Evolutionary conservation across 306 rosid species (phyloP).

Genomic region (Ormosia emarginata): DNA sequence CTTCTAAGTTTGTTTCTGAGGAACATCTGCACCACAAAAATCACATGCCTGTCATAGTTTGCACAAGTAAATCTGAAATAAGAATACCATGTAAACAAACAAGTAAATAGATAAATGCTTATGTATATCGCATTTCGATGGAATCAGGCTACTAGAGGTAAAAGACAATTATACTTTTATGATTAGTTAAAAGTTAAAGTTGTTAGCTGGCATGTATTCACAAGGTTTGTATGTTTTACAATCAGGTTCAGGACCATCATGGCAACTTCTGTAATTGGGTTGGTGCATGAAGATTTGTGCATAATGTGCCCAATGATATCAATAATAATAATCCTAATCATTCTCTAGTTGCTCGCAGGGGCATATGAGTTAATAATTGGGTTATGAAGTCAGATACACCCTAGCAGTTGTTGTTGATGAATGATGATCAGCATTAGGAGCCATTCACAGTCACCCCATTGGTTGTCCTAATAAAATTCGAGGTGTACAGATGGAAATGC

Average conservation of each 20-base stretch:
- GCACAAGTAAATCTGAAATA: background rate
- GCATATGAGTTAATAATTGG: slow-evolving; percentile 20
- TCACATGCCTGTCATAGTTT: background rate
- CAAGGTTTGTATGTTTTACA: background rate
- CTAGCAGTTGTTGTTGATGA: slow-evolving; percentile 17
- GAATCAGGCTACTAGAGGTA: background rate
- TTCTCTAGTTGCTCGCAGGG: slow-evolving; percentile 12
- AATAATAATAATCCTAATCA: slow-evolving; percentile 24
- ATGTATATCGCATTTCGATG: background rate
- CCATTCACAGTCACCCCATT: background rate
- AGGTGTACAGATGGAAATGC: slow-evolving; percentile 15
- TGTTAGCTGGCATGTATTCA: slow-evolving; percentile 8
- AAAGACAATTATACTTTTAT: background rate
- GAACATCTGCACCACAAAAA: background rate
- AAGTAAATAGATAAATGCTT: background rate
- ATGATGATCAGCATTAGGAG: slow-evolving; percentile 19
- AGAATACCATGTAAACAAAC: background rate
- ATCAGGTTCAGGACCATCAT: background rate
- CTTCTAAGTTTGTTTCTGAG: background rate
- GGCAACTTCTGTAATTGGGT: background rate
- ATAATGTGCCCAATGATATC: slow-evolving; percentile 20
- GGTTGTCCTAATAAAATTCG: background rate
- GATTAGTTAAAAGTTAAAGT: background rate
- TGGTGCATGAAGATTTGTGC: slow-evolving; percentile 37
- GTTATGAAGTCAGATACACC: slow-evolving; percentile 21